Evolutionary conservation across 2,329 filamentous ascomycete species (phyloP).

Genomic region (Pyrenophora graminea): DNA sequence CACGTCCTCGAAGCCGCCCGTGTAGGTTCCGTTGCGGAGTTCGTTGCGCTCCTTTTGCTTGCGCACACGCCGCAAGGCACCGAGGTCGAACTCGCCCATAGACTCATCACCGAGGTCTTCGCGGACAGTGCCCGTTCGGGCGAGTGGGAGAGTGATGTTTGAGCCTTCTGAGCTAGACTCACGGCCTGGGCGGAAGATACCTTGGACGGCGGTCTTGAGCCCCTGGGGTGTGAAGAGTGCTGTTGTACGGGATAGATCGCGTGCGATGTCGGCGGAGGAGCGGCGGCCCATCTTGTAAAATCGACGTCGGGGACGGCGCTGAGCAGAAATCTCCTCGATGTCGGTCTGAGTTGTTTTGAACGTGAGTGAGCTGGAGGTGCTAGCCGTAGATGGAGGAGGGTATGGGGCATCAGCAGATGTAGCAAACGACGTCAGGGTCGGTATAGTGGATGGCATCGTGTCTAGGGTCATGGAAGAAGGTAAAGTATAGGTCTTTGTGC

Average conservation of each 20-base stretch:
- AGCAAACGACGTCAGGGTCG: constrained; percentile 12
- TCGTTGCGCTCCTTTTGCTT: constrained; percentile 34
- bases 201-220: constrained; percentile 35
- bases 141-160: constrained; percentile 40
- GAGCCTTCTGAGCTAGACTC: constrained; percentile 40
- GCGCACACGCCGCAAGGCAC: constrained; percentile 30
- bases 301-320: constrained; percentile 28
- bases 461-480: constrained; percentile 1
- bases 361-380: constrained; percentile 31
- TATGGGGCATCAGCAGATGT: constrained; percentile 17
- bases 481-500: constrained; percentile 10
- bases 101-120: constrained; percentile 8
- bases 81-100: constrained; percentile 33
- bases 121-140: constrained; percentile 32
- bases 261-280: constrained; percentile 26
- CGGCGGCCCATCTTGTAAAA: constrained; percentile 39
- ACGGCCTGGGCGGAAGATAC: constrained; percentile 33
- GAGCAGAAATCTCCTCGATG: constrained; percentile 26
- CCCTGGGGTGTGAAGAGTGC: constrained; percentile 27
- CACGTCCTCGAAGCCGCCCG: constrained; percentile 19
- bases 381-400: constrained; percentile 20
- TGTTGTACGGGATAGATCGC: constrained; percentile 21
- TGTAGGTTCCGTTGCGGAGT: constrained; percentile 22
- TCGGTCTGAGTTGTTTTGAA: constrained; percentile 42
- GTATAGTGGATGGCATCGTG: constrained; percentile 13